These are phyloP conservation scores for Litsea cubeba DNA, from an alignment of 164 flowering plant genomes.

Conservation along the genomic window DNA sequence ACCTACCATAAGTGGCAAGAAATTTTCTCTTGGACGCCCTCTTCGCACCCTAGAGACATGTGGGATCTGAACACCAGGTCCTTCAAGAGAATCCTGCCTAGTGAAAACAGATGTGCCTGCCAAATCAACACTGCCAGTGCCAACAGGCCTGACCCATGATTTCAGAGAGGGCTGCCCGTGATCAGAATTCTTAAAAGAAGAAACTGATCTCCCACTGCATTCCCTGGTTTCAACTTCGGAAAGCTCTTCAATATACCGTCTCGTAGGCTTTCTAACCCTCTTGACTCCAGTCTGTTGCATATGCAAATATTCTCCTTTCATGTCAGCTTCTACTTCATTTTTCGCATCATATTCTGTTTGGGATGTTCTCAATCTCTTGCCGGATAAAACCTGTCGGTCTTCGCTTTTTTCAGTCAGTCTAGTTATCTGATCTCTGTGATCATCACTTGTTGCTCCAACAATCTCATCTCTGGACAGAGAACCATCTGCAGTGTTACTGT, in stretches of 20 bases:
- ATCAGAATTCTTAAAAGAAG: conserved; percentile 30
- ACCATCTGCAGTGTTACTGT: conserved; percentile 16
- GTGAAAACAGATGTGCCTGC: conserved; percentile 38
- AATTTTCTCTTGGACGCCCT: conserved; percentile 84
- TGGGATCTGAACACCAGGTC: conserved; percentile 79
- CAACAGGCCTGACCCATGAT: conserved; percentile 26
- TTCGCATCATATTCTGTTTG: conserved; percentile 15
- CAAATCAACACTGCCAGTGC: conserved; percentile 24
- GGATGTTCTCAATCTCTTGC: conserved; percentile 26
- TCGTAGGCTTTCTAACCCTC: conserved; percentile 90
- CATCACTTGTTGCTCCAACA: conserved; percentile 16
- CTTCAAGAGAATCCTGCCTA: conserved; percentile 74
- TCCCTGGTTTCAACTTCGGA: conserved; percentile 67
- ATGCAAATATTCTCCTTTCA: conserved; percentile 30
- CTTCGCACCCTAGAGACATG: conserved; percentile 73
- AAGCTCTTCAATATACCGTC: conserved; percentile 87
- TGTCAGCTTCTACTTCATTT: conserved; percentile 16
- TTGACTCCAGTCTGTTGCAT: conserved; percentile 48
- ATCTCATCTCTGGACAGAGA: conserved; percentile 9
- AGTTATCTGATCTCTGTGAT: conserved; percentile 20
- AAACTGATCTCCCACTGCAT: conserved; percentile 32
- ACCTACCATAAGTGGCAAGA: conserved; percentile 67
- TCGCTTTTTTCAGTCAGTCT: conserved; percentile 17
- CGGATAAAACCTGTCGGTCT: conserved; percentile 23
- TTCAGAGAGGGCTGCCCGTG: conserved; percentile 25